phyloP scores from a whole-genome alignment of 768 basidiomycete genomes.

The Dendrothele bispora region DNA sequence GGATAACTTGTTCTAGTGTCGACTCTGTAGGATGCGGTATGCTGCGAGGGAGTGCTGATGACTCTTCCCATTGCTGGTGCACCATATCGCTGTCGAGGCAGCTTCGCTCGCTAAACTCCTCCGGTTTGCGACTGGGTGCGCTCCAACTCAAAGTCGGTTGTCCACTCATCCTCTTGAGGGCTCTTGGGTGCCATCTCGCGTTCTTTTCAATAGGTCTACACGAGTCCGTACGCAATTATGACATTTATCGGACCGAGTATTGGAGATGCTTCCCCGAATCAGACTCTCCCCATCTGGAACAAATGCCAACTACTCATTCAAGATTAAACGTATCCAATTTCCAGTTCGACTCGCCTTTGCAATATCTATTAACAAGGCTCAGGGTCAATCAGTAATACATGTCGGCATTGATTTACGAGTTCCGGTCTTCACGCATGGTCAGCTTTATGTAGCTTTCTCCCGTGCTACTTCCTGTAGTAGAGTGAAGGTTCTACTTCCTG shows the following conservation, averaged over 20 bases:
- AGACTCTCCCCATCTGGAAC: slow-evolving; percentile 25
- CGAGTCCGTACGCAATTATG: slow-evolving; percentile 26
- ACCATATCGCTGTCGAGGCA: slow-evolving; percentile 32
- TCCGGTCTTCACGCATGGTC: slow-evolving; percentile 42
- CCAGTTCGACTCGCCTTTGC: slow-evolving; percentile 46
- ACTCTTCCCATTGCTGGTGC: slow-evolving; percentile 7
- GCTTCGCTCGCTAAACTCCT: slow-evolving; percentile 29
- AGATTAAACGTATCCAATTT: slow-evolving; percentile 36
- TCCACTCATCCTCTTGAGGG: slow-evolving; percentile 32
- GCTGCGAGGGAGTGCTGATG: slow-evolving; percentile 6
- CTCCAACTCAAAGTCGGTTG: slow-evolving; percentile 27
- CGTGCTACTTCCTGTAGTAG: slow-evolving; percentile 25
- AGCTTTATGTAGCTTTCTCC: slow-evolving; percentile 44
- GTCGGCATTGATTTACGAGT: slow-evolving; percentile 39
- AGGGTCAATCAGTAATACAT: slow-evolving; percentile 44
- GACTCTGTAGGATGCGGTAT: no score
- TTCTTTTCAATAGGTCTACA: slow-evolving; percentile 14
- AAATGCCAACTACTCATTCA: slow-evolving; percentile 24
- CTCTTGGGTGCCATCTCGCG: slow-evolving; percentile 31
- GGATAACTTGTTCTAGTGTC: slow-evolving; percentile 1
- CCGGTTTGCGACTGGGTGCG: slow-evolving; percentile 35
- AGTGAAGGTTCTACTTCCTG: slow-evolving; percentile 24
- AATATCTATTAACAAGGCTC: slow-evolving; percentile 48
- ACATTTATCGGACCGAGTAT: slow-evolving; percentile 24
- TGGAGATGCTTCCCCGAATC: slow-evolving; percentile 44